Evolutionary conservation across 257 asterid species (phyloP), one percentile per base, ranked within the genome.

Genomic region (Solanum pinnatisectum): DNA sequence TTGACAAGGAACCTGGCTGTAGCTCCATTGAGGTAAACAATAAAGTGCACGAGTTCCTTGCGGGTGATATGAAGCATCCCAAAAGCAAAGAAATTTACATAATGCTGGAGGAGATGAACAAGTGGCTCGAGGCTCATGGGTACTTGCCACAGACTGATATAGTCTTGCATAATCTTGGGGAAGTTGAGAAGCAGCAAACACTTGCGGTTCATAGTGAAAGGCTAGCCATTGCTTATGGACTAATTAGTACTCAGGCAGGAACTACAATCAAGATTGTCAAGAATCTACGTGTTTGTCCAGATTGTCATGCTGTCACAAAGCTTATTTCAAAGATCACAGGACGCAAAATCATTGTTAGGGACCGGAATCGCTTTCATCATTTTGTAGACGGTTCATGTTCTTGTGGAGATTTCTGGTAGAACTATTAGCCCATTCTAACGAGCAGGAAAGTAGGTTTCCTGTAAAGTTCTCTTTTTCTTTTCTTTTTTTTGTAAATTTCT

Each of bases 1-100:
- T 90, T 25, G 87, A 77, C 86, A 90, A 90, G 78, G 91, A 87
- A 83, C 91, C 90, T 13, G 91, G 91, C 27, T 90, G 90, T 87
- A 90, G 91, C 68, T 87, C 91, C 65, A 90, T 90, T 56, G 91
- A 90, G 81, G 89, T 90, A 86, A 87, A 87, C 30, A 70, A 70
- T 22, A 76, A 78, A 33, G 84, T 90, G 76, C 91, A 90, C 4
- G 91, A 87, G 67, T 90, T 90, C 32, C 90, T 90, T 27, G 84
- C 91, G 6, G 91, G 90, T 30, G 91, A 90, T 56, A 33, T 78
- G 82, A 79, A 90, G 39, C 91, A 90, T 49, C 85, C 87, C 4
- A 90, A 84, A 86, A 77, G 72, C 68, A 90, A 85, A 78, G 91
- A 90, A 56, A 90, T 90, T 25, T 90, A 90, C 81, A 10, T 20